phyloP scores from a whole-genome alignment of 495 filamentous ascomycete species.

The Geoglossum glabrum region DNA sequence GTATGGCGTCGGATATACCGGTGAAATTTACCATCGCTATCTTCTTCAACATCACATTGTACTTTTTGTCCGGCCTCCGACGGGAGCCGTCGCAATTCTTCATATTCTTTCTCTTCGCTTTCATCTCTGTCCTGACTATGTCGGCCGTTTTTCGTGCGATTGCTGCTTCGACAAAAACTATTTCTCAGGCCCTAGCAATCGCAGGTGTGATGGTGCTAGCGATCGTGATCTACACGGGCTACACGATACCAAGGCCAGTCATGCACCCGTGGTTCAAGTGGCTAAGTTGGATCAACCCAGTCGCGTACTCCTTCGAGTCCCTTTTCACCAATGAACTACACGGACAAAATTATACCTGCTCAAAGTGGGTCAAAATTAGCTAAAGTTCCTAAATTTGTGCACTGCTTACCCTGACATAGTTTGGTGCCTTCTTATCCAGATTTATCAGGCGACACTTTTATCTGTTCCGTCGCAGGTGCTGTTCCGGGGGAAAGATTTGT shows the following conservation, averaged over 20 bases:
- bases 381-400: background rate
- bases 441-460: slow-evolving; percentile 8
- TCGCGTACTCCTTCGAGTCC: slow-evolving; percentile 48
- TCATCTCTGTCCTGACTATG: slow-evolving; percentile 47
- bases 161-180: slow-evolving; percentile 38
- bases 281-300: slow-evolving; percentile 56
- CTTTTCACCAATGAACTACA: slow-evolving; percentile 35
- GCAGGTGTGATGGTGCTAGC: slow-evolving; percentile 43
- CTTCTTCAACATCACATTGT: slow-evolving; percentile 56
- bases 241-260: slow-evolving; percentile 45
- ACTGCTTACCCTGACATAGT: slow-evolving; percentile 8
- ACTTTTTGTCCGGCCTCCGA: slow-evolving; percentile 46
- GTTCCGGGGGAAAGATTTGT: slow-evolving; percentile 29
- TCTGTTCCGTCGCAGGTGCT: slow-evolving; percentile 38
- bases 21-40: slow-evolving; percentile 47
- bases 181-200: slow-evolving; percentile 44
- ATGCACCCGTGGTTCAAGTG: slow-evolving; percentile 73
- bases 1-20: slow-evolving; percentile 57
- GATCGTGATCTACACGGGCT: slow-evolving; percentile 66
- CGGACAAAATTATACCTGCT: slow-evolving; percentile 27
- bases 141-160: slow-evolving; percentile 63
- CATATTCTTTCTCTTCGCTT: slow-evolving; percentile 44
- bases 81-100: slow-evolving; percentile 66
- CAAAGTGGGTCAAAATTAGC: slow-evolving; percentile 9
- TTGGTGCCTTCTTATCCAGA: slow-evolving; percentile 32